phyloP scores from a whole-genome alignment of 1,284 basidiomycete genomes.

The Boletus putidus region DNA sequence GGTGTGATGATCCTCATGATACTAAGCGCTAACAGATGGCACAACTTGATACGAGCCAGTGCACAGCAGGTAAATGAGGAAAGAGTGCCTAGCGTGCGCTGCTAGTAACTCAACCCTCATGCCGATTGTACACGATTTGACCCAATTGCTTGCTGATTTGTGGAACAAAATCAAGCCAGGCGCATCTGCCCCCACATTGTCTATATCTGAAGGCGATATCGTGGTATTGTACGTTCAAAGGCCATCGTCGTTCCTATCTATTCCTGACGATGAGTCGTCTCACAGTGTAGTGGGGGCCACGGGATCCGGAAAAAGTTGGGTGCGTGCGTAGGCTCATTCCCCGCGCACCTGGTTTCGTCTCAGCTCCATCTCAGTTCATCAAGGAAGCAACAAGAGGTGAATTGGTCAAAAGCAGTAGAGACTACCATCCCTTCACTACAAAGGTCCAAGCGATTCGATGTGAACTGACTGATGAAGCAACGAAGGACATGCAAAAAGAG shows the following conservation, averaged over 20 bases:
- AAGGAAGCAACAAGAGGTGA: slow-evolving; percentile 16
- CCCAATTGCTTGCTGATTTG: not conserved
- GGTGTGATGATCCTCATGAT: no score
- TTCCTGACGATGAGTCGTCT: not conserved
- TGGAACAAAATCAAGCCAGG: slow-evolving; percentile 16
- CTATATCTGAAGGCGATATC: slow-evolving; percentile 20
- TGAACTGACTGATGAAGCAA: slow-evolving; percentile 23
- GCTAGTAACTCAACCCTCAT: no score
- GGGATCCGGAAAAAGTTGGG: slow-evolving; percentile 31
- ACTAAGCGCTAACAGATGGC: no score
- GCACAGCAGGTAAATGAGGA: no score
- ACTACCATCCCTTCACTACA: slow-evolving; percentile 17
- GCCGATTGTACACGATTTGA: not conserved
- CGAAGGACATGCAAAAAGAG: not conserved
- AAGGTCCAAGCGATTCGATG: slow-evolving; percentile 23
- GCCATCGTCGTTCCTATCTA: not conserved
- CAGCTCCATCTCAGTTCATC: slow-evolving; percentile 15
- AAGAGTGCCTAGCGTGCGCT: no score
- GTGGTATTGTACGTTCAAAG: slow-evolving; percentile 23
- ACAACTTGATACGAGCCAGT: no score
- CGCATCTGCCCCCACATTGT: not conserved
- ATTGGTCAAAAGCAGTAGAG: slow-evolving; percentile 10
- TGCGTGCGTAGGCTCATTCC: slow-evolving; percentile 5
- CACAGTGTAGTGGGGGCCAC: slow-evolving; percentile 28
- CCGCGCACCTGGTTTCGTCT: not conserved